Evolutionary conservation across 1,284 basidiomycete genomes (phyloP).

Genomic region (Malassezia arunalokei): DNA sequence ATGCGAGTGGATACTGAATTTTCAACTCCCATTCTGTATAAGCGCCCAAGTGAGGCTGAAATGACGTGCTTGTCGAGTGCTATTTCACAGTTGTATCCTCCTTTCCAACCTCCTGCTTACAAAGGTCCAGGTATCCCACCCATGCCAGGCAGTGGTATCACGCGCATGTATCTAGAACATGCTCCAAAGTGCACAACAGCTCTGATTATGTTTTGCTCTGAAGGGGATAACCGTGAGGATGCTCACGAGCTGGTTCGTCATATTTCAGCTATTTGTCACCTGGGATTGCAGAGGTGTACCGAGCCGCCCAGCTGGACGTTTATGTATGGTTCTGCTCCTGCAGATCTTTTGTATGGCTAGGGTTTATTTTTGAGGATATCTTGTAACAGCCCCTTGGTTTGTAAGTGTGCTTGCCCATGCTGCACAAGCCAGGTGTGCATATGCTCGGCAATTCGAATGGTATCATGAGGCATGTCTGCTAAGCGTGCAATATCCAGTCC

Average conservation of each 20-base stretch:
- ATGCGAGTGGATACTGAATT: slow-evolving; percentile 28
- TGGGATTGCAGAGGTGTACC: background rate
- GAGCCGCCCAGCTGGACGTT: slow-evolving; percentile 10
- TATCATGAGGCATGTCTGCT: slow-evolving; percentile 66
- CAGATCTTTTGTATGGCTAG: slow-evolving; percentile 3
- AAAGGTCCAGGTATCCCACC: slow-evolving; percentile 7
- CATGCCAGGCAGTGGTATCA: slow-evolving; percentile 23
- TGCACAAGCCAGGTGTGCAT: slow-evolving; percentile 20
- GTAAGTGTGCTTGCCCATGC: background rate
- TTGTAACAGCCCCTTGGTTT: slow-evolving; percentile 1
- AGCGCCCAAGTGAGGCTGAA: slow-evolving; percentile 1
- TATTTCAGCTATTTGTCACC: background rate
- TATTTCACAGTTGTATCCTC: background rate
- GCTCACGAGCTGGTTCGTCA: slow-evolving; percentile 20
- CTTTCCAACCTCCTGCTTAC: background rate
- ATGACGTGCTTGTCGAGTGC: slow-evolving; percentile 2
- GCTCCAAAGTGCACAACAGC: slow-evolving; percentile 6
- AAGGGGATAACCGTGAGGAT: slow-evolving; percentile 34
- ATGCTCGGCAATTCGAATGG: slow-evolving; percentile 54
- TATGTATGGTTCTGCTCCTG: slow-evolving; percentile 5
- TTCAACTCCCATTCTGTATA: slow-evolving; percentile 14
- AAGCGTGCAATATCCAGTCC: slow-evolving; percentile 80
- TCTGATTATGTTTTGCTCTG: slow-evolving; percentile 28
- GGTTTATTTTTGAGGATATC: background rate
- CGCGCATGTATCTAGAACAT: slow-evolving; percentile 15